Conservation (phyloP, 2,329 filamentous ascomycete genomes). For the Penicillium sp. region DNA sequence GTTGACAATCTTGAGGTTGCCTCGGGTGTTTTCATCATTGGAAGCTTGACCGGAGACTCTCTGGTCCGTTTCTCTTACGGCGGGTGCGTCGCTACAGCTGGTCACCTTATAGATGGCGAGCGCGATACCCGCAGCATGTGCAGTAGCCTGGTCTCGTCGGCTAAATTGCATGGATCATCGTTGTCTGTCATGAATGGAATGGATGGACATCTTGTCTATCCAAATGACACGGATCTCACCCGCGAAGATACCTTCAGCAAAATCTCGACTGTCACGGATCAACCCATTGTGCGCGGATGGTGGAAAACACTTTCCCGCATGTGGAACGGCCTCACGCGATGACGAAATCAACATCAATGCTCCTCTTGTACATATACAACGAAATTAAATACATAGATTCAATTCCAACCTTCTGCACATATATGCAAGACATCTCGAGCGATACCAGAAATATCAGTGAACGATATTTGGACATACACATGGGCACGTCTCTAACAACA, state of each 20-base stretch:
- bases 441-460: no score
- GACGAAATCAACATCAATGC: constrained; percentile 1
- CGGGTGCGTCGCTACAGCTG: constrained; percentile 59
- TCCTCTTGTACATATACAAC: constrained; percentile 6
- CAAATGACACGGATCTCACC: constrained; percentile 5
- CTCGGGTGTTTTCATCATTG: constrained; percentile 56
- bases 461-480: no score
- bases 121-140: constrained; percentile 17
- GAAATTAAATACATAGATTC: not conserved
- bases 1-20: constrained; percentile 57
- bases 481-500: no score
- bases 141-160: constrained; percentile 21
- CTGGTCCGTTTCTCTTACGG: constrained; percentile 62
- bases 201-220: constrained; percentile 36
- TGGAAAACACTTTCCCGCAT: constrained; percentile 22
- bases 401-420: not conserved
- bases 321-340: constrained; percentile 24
- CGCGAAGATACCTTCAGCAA: constrained; percentile 23
- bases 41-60: constrained; percentile 63
- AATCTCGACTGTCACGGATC: constrained; percentile 13
- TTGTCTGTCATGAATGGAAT: constrained; percentile 42
- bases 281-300: constrained; percentile 16
- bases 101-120: constrained; percentile 47
- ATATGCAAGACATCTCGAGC: no score
- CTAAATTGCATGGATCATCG: constrained; percentile 23